Conservation (phyloP, 1,284 basidiomycete genomes). For the Ganoderma sp. region DNA sequence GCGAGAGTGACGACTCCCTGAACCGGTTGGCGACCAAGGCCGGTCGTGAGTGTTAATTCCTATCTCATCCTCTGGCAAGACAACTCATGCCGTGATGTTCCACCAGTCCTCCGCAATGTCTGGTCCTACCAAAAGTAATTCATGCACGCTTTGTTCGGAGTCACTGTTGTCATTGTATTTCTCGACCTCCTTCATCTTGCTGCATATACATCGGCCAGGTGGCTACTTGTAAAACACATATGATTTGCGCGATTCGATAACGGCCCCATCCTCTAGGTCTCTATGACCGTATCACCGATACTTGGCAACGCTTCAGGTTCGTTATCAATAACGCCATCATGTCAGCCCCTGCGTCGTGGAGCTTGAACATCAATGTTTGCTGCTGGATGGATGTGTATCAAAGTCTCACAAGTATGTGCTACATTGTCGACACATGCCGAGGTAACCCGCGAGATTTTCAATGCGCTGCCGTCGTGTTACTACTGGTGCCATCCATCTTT, state of each 20-base stretch:
- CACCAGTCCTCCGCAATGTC: conserved; percentile 75
- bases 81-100: conserved; percentile 7
- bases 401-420: not conserved
- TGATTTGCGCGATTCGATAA: not conserved
- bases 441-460: not conserved
- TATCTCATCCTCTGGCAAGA: conserved; percentile 13
- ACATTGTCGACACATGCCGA: not conserved
- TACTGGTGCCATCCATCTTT: conserved; percentile 1
- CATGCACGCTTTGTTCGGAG: conserved; percentile 20
- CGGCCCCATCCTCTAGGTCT: too few species aligned
- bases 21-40: conserved; percentile 97
- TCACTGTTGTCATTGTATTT: conserved; percentile 29
- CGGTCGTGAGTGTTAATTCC: conserved; percentile 75
- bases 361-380: not conserved
- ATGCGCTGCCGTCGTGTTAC: not conserved
- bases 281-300: too few species aligned
- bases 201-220: conserved; percentile 20
- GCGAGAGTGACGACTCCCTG: conserved; percentile 96
- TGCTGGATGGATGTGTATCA: not conserved
- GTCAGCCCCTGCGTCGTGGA: not conserved
- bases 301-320: not conserved
- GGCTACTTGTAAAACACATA: conserved; percentile 28
- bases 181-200: conserved; percentile 23
- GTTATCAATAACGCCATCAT: not conserved
- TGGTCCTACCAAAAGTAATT: conserved; percentile 79